phyloP scores from a whole-genome alignment of 805 yeast species.

The Wickerhamomyces bovis region DNA sequence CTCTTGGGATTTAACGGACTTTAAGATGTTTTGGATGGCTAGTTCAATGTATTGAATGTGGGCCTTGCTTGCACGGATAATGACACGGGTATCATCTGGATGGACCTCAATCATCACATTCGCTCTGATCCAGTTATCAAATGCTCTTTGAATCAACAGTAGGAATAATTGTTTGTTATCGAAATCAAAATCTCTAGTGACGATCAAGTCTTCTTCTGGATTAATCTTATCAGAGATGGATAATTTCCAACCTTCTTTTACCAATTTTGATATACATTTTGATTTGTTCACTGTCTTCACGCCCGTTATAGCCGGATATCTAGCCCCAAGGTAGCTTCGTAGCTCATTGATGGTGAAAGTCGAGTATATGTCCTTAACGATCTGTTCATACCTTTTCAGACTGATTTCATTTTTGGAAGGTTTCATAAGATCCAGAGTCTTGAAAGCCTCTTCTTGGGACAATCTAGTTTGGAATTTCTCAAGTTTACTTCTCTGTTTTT shows the following conservation, averaged over 20 bases:
- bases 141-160: slow-evolving; percentile 14
- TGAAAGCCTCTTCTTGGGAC: slow-evolving; percentile 6
- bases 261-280: slow-evolving; percentile 4
- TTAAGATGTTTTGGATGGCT: slow-evolving; percentile 14
- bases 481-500: slow-evolving; percentile 5
- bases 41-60: slow-evolving; percentile 22
- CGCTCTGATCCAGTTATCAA: slow-evolving; percentile 22
- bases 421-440: slow-evolving; percentile 8
- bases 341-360: slow-evolving; percentile 15
- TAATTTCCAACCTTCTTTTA: slow-evolving; percentile 15
- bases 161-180: slow-evolving; percentile 17
- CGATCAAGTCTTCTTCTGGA: slow-evolving; percentile 14
- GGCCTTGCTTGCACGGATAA: slow-evolving; percentile 18
- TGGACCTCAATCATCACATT: slow-evolving; percentile 19
- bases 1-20: slow-evolving; percentile 9
- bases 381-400: slow-evolving; percentile 14
- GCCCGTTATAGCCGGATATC: slow-evolving; percentile 4
- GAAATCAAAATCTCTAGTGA: slow-evolving; percentile 16
- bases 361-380: slow-evolving; percentile 7
- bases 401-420: slow-evolving; percentile 15
- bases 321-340: slow-evolving; percentile 6
- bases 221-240: slow-evolving; percentile 9
- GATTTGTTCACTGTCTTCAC: slow-evolving; percentile 5
- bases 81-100: slow-evolving; percentile 15
- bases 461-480: slow-evolving; percentile 3